phyloP scores from a whole-genome alignment of 2,329 filamentous ascomycete genomes.

The Akanthomyces dipterigenus region DNA sequence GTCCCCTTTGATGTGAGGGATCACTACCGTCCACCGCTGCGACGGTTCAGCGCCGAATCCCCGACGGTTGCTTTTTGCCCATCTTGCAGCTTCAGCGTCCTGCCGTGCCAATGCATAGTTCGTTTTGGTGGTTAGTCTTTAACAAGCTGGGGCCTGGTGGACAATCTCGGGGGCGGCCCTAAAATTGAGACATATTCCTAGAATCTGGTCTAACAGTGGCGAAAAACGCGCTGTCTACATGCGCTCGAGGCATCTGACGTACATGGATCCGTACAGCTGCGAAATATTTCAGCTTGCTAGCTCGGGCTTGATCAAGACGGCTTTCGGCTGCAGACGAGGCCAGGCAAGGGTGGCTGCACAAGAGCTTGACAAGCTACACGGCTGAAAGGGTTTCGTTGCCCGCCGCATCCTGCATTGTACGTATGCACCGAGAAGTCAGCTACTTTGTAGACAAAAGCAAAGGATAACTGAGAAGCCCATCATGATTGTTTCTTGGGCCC shows the following conservation, averaged over 20 bases:
- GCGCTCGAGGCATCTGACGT: background rate
- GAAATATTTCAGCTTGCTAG: background rate
- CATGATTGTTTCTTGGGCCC: background rate
- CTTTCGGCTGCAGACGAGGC: background rate
- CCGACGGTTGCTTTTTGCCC: background rate
- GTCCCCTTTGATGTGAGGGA: background rate
- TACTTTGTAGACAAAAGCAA: background rate
- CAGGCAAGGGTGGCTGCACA: background rate
- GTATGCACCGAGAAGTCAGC: too few relatives aligned
- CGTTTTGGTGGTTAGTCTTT: too few relatives aligned
- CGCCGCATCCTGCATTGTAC: background rate
- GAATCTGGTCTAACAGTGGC: too few relatives aligned
- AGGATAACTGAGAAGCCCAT: background rate
- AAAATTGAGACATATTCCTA: too few relatives aligned
- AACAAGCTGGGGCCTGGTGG: too few relatives aligned
- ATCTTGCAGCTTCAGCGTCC: background rate
- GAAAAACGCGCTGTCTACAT: too few relatives aligned
- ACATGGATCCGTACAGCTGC: background rate
- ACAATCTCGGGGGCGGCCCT: too few relatives aligned
- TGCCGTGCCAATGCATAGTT: too few relatives aligned
- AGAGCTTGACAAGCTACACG: too few relatives aligned
- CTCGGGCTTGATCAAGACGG: background rate
- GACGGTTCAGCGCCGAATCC: background rate
- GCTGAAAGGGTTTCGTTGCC: background rate
- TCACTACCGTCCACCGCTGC: background rate